Percentiles rank a stretch among this genome's conserved stretches.
phyloP scores from a whole-genome alignment of 129 eudicot species.

The Flaveria brownii region DNA sequence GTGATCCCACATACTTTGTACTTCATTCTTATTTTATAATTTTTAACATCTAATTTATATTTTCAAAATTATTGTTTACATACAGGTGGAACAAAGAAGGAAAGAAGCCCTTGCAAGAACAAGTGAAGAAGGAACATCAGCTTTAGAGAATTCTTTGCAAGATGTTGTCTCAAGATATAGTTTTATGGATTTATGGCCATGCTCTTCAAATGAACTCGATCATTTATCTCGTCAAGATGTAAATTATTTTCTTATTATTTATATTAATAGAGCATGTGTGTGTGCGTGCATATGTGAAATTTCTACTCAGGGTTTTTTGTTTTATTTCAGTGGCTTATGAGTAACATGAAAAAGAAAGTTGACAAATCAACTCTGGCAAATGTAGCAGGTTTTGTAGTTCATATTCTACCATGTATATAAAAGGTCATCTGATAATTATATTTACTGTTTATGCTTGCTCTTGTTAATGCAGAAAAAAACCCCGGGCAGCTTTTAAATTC shows the following conservation, averaged over 20 bases:
- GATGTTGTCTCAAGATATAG: slow-evolving; percentile 90
- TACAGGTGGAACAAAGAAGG: slow-evolving; percentile 96
- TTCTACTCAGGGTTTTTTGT: background rate
- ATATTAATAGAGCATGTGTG: background rate
- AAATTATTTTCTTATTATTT: background rate
- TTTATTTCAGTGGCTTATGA: slow-evolving; percentile 79
- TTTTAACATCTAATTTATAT: background rate
- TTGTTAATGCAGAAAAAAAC: slow-evolving; percentile 50
- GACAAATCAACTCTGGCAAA: slow-evolving; percentile 54
- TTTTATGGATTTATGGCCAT: slow-evolving; percentile 94
- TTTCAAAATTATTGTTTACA: slow-evolving; percentile 11
- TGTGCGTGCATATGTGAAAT: background rate
- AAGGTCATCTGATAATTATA: slow-evolving; percentile 1
- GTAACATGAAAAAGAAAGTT: slow-evolving; percentile 65
- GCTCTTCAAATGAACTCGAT: slow-evolving; percentile 89
- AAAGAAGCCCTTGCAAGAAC: slow-evolving; percentile 83
- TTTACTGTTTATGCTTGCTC: slow-evolving; percentile 15
- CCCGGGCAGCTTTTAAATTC: slow-evolving; percentile 43
- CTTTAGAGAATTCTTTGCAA: slow-evolving; percentile 79
- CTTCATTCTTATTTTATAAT: slow-evolving; percentile 3
- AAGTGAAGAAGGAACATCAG: slow-evolving; percentile 66
- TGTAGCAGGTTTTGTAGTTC: slow-evolving; percentile 54
- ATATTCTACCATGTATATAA: background rate
- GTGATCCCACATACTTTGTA: slow-evolving; percentile 37
- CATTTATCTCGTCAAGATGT: slow-evolving; percentile 91